Conservation (phyloP, 2,329 filamentous ascomycete species). For the Fusarium verticillioides region DNA sequence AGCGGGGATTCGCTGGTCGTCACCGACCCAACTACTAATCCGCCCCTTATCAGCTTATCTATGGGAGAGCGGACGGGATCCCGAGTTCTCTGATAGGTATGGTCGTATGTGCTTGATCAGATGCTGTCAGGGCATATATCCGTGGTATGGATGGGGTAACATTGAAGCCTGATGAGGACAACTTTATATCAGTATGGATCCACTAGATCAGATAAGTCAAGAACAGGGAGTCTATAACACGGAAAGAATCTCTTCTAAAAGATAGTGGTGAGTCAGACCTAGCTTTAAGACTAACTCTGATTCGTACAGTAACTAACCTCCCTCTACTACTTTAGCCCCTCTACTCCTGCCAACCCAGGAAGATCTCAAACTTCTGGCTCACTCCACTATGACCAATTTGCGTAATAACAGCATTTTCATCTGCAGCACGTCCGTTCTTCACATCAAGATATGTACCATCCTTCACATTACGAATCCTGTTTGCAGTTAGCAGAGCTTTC, state of each 20-base stretch:
- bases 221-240: too few relatives aligned
- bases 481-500: neutral
- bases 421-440: rapidly evolving
- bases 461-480: neutral
- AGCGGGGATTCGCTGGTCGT: neutral
- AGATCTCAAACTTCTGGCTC: neutral
- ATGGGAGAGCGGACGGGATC: neutral
- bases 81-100: neutral
- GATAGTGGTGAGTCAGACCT: too few relatives aligned
- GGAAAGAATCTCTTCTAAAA: too few relatives aligned
- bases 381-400: neutral
- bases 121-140: too few relatives aligned
- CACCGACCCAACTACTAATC: neutral
- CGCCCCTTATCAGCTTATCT: neutral
- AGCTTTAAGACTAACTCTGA: too few relatives aligned
- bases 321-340: neutral
- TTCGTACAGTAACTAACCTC: too few relatives aligned
- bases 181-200: too few relatives aligned
- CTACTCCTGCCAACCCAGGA: neutral
- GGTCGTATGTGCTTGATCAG: neutral
- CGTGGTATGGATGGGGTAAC: too few relatives aligned
- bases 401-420: neutral
- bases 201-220: too few relatives aligned
- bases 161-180: too few relatives aligned
- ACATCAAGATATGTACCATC: neutral